Conservation (phyloP, 2,329 filamentous ascomycete genomes). For the Ophiosphaerella herpotricha region DNA sequence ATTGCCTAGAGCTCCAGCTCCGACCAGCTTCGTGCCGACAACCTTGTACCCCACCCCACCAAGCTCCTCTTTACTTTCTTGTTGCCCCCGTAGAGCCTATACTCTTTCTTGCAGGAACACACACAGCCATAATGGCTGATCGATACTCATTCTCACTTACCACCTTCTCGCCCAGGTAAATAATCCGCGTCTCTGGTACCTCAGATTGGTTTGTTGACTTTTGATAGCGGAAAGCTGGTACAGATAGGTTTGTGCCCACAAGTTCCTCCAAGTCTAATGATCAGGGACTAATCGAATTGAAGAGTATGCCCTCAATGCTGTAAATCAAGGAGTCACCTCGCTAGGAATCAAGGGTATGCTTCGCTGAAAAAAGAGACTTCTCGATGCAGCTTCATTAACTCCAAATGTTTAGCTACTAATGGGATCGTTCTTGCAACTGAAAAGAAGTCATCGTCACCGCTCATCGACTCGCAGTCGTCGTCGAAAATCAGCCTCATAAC, state of each 20-base stretch:
- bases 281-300: conserved; percentile 21
- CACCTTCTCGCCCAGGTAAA: conserved; percentile 98
- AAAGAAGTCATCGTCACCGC: conserved; percentile 98
- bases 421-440: conserved; percentile 98
- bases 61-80: conserved; percentile 6
- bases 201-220: conserved; percentile 52
- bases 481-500: conserved; percentile 98
- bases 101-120: conserved; percentile 1
- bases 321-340: conserved; percentile 98
- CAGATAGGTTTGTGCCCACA: conserved; percentile 81
- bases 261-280: background rate
- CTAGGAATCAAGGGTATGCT: conserved; percentile 91
- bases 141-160: conserved; percentile 99
- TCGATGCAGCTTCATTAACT: background rate
- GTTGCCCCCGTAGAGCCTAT: conserved; percentile 1
- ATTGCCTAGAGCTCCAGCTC: conserved; percentile 43
- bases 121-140: conserved; percentile 75
- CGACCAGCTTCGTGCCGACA: conserved; percentile 19
- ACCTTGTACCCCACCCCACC: conserved; percentile 16
- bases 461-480: conserved; percentile 91
- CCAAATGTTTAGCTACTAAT: conserved; percentile 76
- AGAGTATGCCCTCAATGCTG: conserved; percentile 99
- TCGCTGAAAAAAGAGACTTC: background rate
- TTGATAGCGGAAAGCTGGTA: conserved; percentile 88
- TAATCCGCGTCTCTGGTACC: conserved; percentile 17